Evolutionary conservation across 345 rosid species (phyloP).

Genomic region (Orychophragmus violaceus): DNA sequence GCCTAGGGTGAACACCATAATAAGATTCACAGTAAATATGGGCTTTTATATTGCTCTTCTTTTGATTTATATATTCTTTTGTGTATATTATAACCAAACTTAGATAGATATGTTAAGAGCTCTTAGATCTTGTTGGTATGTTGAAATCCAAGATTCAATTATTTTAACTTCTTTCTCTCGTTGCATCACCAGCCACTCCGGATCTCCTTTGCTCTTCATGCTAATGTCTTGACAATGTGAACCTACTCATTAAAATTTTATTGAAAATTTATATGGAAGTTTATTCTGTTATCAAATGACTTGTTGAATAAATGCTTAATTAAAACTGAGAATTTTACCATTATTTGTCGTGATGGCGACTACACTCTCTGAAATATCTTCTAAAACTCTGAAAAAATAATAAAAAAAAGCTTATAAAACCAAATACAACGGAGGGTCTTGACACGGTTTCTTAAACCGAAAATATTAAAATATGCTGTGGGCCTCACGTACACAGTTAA

Average conservation of each 20-base stretch:
- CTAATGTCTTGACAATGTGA: constrained; percentile 36
- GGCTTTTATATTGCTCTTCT: too few species aligned
- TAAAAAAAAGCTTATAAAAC: too few species aligned
- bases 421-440: too few species aligned
- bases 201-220: constrained; percentile 21
- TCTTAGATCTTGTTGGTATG: constrained; percentile 21
- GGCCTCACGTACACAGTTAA: too few species aligned
- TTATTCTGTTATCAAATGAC: neutral
- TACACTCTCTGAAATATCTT: constrained; percentile 39
- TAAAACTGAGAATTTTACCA: neutral
- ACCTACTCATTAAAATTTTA: constrained; percentile 15
- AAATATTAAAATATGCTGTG: too few species aligned
- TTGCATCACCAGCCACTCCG: constrained; percentile 36
- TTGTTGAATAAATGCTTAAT: neutral
- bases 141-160: constrained; percentile 34
- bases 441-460: too few species aligned
- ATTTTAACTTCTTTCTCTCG: constrained; percentile 30
- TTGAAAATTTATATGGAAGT: neutral
- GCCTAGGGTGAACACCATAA: too few species aligned
- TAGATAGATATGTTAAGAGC: constrained; percentile 14
- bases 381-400: constrained; percentile 28
- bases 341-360: constrained; percentile 32
- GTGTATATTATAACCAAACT: too few species aligned
- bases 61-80: too few species aligned
- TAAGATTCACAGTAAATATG: too few species aligned